These are phyloP conservation scores for Ophiostoma sp. DNA, from an alignment of 2,329 filamentous ascomycete genomes.

Conservation along the genomic window DNA sequence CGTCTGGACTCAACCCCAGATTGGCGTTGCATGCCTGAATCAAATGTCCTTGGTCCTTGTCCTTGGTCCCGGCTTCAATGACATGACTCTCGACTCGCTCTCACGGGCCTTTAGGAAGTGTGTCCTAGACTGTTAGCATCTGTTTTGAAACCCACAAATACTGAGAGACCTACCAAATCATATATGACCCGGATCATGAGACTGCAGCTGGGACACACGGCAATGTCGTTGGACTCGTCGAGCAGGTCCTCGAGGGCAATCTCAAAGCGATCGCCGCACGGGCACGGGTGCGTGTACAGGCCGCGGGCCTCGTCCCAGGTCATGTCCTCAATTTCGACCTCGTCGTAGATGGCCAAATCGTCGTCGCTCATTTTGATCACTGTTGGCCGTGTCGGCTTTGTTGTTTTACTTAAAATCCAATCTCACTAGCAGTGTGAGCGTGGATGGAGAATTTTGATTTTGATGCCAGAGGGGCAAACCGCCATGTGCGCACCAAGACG, in stretches of 20 bases:
- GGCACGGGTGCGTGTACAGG: slow-evolving; percentile 94
- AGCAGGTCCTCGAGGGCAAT: slow-evolving; percentile 77
- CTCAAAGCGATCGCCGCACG: slow-evolving; percentile 94
- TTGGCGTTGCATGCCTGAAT: background rate
- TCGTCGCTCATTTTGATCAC: slow-evolving; percentile 51
- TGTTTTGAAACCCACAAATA: too few species aligned
- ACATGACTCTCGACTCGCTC: background rate
- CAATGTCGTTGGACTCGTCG: slow-evolving; percentile 80
- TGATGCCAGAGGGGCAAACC: slow-evolving; percentile 16
- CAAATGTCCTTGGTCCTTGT: background rate
- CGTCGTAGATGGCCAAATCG: slow-evolving; percentile 76
- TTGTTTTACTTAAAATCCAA: background rate
- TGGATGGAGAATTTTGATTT: background rate
- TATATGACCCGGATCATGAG: slow-evolving; percentile 95
- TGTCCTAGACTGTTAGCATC: background rate
- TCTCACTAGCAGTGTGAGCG: background rate
- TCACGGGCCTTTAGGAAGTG: slow-evolving; percentile 1
- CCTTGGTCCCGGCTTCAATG: background rate
- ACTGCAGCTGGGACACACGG: slow-evolving; percentile 95
- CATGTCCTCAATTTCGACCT: slow-evolving; percentile 99
- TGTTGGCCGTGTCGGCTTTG: background rate
- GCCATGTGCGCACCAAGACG: background rate
- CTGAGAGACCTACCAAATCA: slow-evolving; percentile 42
- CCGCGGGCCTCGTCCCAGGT: slow-evolving; percentile 76
- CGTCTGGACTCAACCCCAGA: background rate